These are phyloP conservation scores for Candolleomyces aberdarensis DNA, from an alignment of 768 basidiomycete genomes.

Conservation along the genomic window DNA sequence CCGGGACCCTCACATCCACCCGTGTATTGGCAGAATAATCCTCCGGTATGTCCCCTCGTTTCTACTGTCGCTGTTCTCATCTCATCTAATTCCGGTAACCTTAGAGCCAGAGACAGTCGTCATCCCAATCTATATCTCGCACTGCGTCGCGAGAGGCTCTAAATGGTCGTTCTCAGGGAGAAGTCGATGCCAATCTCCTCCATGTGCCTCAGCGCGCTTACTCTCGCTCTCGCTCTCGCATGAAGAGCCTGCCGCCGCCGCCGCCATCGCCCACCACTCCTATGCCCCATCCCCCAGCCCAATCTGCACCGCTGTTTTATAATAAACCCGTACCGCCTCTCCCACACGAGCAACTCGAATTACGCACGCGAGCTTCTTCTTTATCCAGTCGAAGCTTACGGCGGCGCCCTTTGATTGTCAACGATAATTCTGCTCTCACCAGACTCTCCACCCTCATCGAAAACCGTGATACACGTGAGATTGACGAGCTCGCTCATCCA, in stretches of 20 bases:
- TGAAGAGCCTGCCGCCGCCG: slow-evolving; percentile 22
- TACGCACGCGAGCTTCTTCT: slow-evolving; percentile 25
- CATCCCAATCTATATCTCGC: slow-evolving; percentile 5
- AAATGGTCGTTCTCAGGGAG: slow-evolving; percentile 5
- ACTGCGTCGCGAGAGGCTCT: slow-evolving; percentile 2
- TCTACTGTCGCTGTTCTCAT: not conserved
- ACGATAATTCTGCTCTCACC: slow-evolving; percentile 32
- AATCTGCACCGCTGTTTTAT: slow-evolving; percentile 18
- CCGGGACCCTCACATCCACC: slow-evolving; percentile 12
- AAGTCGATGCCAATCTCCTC: not conserved
- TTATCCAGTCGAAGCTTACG: slow-evolving; percentile 29
- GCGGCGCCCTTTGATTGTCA: slow-evolving; percentile 34
- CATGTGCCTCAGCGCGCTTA: slow-evolving; percentile 5
- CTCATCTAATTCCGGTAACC: not conserved
- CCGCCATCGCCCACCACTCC: slow-evolving; percentile 38
- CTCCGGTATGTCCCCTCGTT: not conserved
- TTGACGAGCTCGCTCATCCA: slow-evolving; percentile 28
- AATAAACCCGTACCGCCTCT: slow-evolving; percentile 36
- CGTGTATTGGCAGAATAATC: not conserved
- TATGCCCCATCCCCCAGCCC: slow-evolving; percentile 34
- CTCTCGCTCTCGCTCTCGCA: not conserved
- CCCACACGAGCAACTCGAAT: slow-evolving; percentile 17
- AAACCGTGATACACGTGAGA: slow-evolving; percentile 29
- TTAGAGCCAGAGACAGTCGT: slow-evolving; percentile 6
- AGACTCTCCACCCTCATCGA: slow-evolving; percentile 37